These are phyloP conservation scores for Phytophthora boehmeriae DNA, from an alignment of 352 stramenopile genomes.

Conservation along the genomic window DNA sequence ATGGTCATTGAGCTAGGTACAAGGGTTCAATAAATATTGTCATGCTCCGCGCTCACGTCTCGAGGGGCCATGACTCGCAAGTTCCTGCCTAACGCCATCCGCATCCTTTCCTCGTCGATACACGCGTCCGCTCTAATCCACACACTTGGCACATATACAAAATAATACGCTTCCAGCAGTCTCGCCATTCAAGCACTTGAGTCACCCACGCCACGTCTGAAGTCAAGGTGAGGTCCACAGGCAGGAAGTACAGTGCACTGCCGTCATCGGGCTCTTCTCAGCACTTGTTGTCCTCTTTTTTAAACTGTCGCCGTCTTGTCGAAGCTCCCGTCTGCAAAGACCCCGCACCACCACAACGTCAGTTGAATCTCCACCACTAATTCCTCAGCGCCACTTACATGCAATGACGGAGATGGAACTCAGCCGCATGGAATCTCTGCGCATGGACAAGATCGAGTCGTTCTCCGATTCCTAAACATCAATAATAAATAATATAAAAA, in stretches of 20 bases:
- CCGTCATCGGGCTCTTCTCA: no score
- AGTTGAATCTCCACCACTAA: background rate
- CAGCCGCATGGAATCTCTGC: conserved; percentile 39
- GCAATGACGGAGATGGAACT: conserved; percentile 49
- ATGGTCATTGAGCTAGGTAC: conserved; percentile 8
- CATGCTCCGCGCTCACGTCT: background rate
- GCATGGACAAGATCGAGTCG: conserved; percentile 44
- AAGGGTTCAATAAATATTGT: conserved; percentile 35
- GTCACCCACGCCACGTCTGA: no score
- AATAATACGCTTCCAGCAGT: conserved; percentile 17
- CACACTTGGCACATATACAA: conserved; percentile 32
- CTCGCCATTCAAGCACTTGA: background rate
- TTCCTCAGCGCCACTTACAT: conserved; percentile 40
- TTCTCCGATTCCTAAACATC: conserved; percentile 50
- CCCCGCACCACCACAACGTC: conserved; percentile 7
- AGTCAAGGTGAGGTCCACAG: no score
- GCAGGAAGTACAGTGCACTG: no score
- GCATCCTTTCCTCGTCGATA: conserved; percentile 25
- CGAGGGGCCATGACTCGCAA: conserved; percentile 5
- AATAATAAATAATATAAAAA: conserved; percentile 11
- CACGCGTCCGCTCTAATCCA: conserved; percentile 32
- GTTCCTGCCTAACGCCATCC: conserved; percentile 2
- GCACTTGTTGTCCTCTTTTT: background rate
- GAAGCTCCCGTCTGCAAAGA: conserved; percentile 44
- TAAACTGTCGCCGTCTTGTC: conserved; percentile 38